Conservation (phyloP, 371 early-diverging fungal species). For the Entomophthora muscae region DNA sequence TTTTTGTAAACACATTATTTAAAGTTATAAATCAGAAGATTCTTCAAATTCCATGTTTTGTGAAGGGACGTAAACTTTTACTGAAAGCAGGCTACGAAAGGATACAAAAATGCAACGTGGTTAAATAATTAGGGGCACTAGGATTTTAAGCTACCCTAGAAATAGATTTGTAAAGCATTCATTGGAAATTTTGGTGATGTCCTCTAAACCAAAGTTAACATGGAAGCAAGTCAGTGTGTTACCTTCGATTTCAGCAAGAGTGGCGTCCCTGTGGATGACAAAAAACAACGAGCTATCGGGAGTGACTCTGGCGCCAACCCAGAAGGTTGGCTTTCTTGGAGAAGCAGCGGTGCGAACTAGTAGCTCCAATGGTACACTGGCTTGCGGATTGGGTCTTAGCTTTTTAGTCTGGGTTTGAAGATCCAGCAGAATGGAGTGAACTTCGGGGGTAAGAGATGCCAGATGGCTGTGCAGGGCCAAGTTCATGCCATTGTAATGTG, state of each 20-base stretch:
- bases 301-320: background rate
- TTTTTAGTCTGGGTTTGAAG: background rate
- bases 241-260: constrained; percentile 11
- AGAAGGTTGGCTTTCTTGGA: background rate
- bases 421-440: background rate
- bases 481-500: background rate
- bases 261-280: constrained; percentile 10
- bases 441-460: background rate
- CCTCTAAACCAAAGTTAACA: background rate
- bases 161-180: background rate
- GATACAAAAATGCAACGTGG: background rate
- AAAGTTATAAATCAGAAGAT: too few relatives aligned
- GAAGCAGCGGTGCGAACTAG: background rate
- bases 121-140: background rate
- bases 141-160: background rate
- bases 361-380: background rate
- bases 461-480: background rate
- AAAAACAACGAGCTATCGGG: background rate
- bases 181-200: background rate
- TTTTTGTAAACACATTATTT: too few relatives aligned
- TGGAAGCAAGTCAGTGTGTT: background rate
- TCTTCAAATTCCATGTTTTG: too few relatives aligned
- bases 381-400: background rate
- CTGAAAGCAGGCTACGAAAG: too few relatives aligned
- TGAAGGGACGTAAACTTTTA: too few relatives aligned